Conservation (phyloP, 441 rosid species). For the Dalechampia spathulata region DNA sequence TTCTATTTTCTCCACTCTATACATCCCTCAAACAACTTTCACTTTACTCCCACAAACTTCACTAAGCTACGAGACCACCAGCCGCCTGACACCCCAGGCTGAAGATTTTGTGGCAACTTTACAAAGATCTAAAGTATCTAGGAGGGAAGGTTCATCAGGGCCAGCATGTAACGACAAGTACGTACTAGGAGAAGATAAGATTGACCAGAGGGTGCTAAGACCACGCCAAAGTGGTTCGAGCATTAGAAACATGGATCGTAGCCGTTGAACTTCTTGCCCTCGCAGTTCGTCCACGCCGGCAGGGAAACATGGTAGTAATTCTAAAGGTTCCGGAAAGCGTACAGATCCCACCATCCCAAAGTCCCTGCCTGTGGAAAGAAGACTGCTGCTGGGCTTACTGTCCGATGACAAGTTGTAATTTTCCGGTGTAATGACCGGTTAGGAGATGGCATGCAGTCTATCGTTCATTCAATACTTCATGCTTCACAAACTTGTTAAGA, state of each 20-base stretch:
- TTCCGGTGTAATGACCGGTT: neutral
- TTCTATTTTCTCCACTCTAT: too few relatives aligned
- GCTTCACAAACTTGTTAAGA: too few relatives aligned
- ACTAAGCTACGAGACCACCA: too few relatives aligned
- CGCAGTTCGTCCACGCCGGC: constrained; percentile 19
- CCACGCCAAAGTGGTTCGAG: constrained; percentile 21
- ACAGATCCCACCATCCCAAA: neutral
- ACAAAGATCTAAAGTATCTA: constrained; percentile 25
- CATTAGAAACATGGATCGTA: neutral
- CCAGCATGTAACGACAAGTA: constrained; percentile 20
- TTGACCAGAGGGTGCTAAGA: constrained; percentile 17
- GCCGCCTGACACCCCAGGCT: neutral
- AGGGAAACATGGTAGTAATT: neutral
- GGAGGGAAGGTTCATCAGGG: constrained; percentile 35
- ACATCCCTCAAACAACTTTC: too few relatives aligned
- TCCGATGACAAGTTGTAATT: neutral
- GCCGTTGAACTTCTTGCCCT: constrained; percentile 1
- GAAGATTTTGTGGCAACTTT: constrained; percentile 21
- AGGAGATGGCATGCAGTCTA: too few relatives aligned
- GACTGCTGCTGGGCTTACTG: neutral
- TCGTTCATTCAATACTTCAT: too few relatives aligned
- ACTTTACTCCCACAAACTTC: too few relatives aligned
- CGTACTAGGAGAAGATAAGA: constrained; percentile 10
- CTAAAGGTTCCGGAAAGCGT: constrained; percentile 1
- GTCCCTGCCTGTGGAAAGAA: constrained; percentile 1